Percentiles rank a stretch among this genome's conserved stretches.
These are phyloP conservation scores for Lentithecium fluviatile DNA, from an alignment of 495 filamentous ascomycete species.

Conservation along the genomic window DNA sequence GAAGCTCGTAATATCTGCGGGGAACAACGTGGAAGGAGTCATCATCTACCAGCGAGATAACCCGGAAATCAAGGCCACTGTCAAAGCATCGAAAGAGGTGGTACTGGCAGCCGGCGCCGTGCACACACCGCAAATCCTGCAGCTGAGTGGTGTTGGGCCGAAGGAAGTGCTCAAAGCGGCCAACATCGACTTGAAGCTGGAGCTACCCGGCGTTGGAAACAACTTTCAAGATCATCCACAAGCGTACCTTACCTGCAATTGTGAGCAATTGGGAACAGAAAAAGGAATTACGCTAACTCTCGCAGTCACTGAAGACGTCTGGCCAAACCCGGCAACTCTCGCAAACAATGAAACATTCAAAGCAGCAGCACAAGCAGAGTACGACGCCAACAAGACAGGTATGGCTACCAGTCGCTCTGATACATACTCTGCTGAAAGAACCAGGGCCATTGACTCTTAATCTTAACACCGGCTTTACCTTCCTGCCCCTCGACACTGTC, in stretches of 20 bases:
- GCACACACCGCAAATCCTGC: conserved; percentile 22
- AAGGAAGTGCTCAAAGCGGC: conserved; percentile 18
- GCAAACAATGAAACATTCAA: conserved; percentile 14
- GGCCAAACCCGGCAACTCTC: conserved; percentile 47
- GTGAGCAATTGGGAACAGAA: conserved; percentile 3
- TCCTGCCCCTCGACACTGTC: conserved; percentile 12
- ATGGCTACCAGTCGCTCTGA: conserved; percentile 37
- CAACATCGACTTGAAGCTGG: conserved; percentile 3
- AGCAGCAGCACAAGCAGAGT: conserved; percentile 18
- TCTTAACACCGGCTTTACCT: conserved; percentile 6
- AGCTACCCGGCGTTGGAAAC: conserved; percentile 21
- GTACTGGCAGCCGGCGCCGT: conserved; percentile 33
- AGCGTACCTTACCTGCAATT: conserved; percentile 9
- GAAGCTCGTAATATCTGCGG: conserved; percentile 1
- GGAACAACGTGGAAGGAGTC: conserved; percentile 18
- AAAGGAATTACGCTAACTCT: not conserved
- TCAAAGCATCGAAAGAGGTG: conserved; percentile 55
- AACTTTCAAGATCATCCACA: conserved; percentile 30
- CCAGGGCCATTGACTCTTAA: conserved; percentile 47
- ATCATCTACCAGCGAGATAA: conserved; percentile 29
- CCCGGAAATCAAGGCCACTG: conserved; percentile 23
- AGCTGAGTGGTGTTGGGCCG: conserved; percentile 22
- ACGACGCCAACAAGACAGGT: conserved; percentile 32
- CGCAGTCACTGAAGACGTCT: conserved; percentile 14
- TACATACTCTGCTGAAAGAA: conserved; percentile 11